Evolutionary conservation across 169 alveolate species (phyloP).

Genomic region (Eimeria falciformis): DNA sequence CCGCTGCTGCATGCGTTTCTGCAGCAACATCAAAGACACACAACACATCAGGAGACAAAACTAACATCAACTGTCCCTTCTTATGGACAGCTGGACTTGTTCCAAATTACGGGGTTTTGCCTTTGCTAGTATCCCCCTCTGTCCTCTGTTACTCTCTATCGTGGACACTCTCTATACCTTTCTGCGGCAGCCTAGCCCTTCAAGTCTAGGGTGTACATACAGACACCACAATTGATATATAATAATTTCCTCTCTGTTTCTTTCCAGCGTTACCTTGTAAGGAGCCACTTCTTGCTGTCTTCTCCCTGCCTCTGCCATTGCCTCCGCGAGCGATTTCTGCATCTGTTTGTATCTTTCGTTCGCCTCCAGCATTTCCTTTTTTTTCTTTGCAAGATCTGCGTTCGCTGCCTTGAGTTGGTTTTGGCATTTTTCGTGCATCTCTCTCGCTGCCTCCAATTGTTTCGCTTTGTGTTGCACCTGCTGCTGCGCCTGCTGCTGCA

Average conservation of each 20-base stretch:
- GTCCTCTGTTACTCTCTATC: too few relatives aligned
- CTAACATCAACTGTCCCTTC: too few relatives aligned
- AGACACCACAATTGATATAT: too few relatives aligned
- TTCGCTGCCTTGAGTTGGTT: slow-evolving; percentile 30
- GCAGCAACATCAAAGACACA: slow-evolving; percentile 21
- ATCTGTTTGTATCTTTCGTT: not conserved
- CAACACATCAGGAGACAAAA: too few relatives aligned
- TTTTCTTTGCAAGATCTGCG: slow-evolving; percentile 21
- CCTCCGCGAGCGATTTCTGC: slow-evolving; percentile 13
- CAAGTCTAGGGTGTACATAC: too few relatives aligned
- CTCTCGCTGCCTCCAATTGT: slow-evolving; percentile 14
- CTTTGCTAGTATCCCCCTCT: too few relatives aligned
- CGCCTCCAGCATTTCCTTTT: not conserved
- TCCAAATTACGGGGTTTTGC: too few relatives aligned
- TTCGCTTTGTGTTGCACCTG: slow-evolving; percentile 40
- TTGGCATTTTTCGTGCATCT: not conserved
- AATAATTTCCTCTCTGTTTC: too few relatives aligned
- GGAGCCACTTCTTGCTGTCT: slow-evolving; percentile 24
- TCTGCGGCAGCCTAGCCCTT: too few relatives aligned
- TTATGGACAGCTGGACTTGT: too few relatives aligned
- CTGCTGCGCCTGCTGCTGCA: slow-evolving; percentile 33
- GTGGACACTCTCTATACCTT: too few relatives aligned
- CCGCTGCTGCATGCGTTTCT: slow-evolving; percentile 39
- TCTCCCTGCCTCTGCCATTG: not conserved
- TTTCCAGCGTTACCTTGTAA: slow-evolving; percentile 14